phyloP scores from a whole-genome alignment of 1,284 basidiomycete genomes.

The Exobasidium rhododendri region DNA sequence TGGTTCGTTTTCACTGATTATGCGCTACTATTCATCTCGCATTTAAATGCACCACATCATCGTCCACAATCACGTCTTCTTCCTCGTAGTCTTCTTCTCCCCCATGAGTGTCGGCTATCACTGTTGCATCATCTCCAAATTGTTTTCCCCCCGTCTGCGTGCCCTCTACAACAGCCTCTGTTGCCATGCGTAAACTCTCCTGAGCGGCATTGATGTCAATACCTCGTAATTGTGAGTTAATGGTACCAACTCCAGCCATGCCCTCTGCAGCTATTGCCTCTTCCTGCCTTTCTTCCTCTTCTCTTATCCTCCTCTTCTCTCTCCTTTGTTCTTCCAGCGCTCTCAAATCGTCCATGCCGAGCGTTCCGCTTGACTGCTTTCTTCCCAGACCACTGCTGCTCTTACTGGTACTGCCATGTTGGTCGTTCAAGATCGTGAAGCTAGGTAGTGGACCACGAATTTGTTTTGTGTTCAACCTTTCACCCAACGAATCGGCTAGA shows the following conservation, averaged over 20 bases:
- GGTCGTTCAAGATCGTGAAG: slow-evolving; percentile 23
- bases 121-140: slow-evolving; percentile 3
- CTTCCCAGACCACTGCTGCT: not conserved
- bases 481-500: slow-evolving; percentile 48
- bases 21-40: no score
- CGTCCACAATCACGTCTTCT: not conserved
- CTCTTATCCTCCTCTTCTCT: not conserved
- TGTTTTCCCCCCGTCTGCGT: not conserved
- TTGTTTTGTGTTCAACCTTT: slow-evolving; percentile 46
- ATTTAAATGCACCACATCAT: not conserved
- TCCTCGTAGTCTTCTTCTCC: not conserved
- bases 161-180: not conserved
- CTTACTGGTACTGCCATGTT: not conserved
- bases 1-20: no score
- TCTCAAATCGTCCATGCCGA: slow-evolving; percentile 4
- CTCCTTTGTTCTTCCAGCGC: slow-evolving; percentile 1
- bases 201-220: not conserved
- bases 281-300: slow-evolving; percentile 2
- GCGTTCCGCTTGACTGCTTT: not conserved
- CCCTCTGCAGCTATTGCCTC: no score
- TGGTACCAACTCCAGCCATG: not conserved
- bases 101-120: not conserved
- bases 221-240: not conserved
- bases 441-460: slow-evolving; percentile 45
- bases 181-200: slow-evolving; percentile 5